Evolutionary conservation across 495 filamentous ascomycete genomes (phyloP).

Genomic region (Elasticomyces elasticus): DNA sequence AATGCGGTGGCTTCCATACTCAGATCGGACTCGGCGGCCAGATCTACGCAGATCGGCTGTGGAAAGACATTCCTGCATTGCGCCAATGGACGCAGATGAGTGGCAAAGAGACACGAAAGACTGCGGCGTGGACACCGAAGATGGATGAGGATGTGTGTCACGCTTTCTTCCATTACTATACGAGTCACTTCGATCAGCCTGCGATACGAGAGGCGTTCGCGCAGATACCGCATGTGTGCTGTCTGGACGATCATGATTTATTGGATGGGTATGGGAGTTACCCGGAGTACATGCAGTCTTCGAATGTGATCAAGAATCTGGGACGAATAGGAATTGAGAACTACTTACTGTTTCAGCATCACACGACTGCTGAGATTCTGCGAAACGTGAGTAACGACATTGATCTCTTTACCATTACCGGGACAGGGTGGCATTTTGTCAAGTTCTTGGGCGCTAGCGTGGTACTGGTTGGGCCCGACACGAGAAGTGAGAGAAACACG

Average conservation of each 20-base stretch:
- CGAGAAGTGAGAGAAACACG: slow-evolving; percentile 80
- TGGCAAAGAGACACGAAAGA: slow-evolving; percentile 87
- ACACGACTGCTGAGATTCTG: slow-evolving; percentile 88
- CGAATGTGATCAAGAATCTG: slow-evolving; percentile 95
- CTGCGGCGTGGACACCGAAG: slow-evolving; percentile 76
- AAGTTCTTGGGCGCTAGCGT: slow-evolving; percentile 91
- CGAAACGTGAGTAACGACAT: slow-evolving; percentile 73
- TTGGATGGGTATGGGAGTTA: slow-evolving; percentile 98
- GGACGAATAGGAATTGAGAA: slow-evolving; percentile 95
- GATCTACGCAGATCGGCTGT: slow-evolving; percentile 90
- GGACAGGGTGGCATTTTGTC: slow-evolving; percentile 94
- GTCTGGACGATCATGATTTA: slow-evolving; percentile 95
- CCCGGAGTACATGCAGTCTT: slow-evolving; percentile 96
- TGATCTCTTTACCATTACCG: slow-evolving; percentile 94
- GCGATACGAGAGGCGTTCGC: slow-evolving; percentile 90
- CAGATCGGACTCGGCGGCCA: slow-evolving; percentile 89
- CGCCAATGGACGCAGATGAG: slow-evolving; percentile 88
- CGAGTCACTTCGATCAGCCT: slow-evolving; percentile 92
- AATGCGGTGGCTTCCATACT: slow-evolving; percentile 89
- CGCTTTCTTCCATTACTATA: slow-evolving; percentile 98
- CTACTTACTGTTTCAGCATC: slow-evolving; percentile 98
- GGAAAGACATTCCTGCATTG: slow-evolving; percentile 87
- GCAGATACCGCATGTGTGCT: slow-evolving; percentile 87
- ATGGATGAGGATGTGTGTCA: slow-evolving; percentile 92
- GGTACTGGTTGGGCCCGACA: slow-evolving; percentile 80